Conservation (phyloP, 768 basidiomycete genomes). For the Dacryopinax primogenitus region DNA sequence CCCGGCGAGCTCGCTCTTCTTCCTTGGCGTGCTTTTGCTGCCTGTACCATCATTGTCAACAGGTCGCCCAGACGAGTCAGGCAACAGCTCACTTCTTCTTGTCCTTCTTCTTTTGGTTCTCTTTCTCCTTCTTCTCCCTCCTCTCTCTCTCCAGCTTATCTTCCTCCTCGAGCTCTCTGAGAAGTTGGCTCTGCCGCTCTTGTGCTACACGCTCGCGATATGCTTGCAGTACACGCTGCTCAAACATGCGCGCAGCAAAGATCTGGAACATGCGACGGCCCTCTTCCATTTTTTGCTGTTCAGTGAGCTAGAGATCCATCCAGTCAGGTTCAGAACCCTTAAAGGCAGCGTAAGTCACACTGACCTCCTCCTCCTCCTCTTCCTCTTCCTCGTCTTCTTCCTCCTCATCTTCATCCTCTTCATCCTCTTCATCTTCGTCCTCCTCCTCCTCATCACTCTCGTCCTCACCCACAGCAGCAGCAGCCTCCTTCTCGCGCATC, state of each 20-base stretch:
- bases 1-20: slow-evolving; percentile 69
- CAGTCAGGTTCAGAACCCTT: not conserved
- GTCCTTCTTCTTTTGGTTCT: slow-evolving; percentile 98
- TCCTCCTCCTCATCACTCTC: slow-evolving; percentile 47
- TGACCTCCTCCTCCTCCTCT: slow-evolving; percentile 32
- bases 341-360: slow-evolving; percentile 14
- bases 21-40: slow-evolving; percentile 88
- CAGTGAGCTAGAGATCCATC: slow-evolving; percentile 47
- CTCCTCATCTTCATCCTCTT: slow-evolving; percentile 52
- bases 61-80: slow-evolving; percentile 10
- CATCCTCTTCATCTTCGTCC: slow-evolving; percentile 46
- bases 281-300: slow-evolving; percentile 98
- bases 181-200: slow-evolving; percentile 81
- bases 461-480: slow-evolving; percentile 44
- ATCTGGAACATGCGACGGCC: slow-evolving; percentile 99
- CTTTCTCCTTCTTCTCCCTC: slow-evolving; percentile 84
- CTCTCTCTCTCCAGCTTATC: slow-evolving; percentile 73
- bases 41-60: slow-evolving; percentile 32
- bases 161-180: slow-evolving; percentile 93
- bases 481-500: slow-evolving; percentile 67
- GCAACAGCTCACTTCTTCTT: slow-evolving; percentile 63
- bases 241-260: slow-evolving; percentile 98
- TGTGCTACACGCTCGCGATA: slow-evolving; percentile 96
- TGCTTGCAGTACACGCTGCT: slow-evolving; percentile 91
- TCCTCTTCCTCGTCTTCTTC: slow-evolving; percentile 42